Evolutionary conservation across 1,284 basidiomycete genomes (phyloP).

Genomic region (Lentinus polychrous): DNA sequence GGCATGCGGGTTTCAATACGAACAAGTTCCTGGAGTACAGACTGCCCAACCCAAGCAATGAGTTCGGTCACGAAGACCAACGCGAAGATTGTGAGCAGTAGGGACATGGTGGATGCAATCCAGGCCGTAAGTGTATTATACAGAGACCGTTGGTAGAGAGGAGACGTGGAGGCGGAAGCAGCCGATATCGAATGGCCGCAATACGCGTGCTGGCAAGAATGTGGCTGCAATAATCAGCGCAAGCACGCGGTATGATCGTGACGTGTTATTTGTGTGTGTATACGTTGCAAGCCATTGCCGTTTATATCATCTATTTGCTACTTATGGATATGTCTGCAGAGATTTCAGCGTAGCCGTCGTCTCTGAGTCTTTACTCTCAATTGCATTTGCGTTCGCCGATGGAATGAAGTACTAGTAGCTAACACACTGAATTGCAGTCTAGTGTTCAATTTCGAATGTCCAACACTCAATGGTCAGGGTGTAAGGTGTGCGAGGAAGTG

Average conservation of each 20-base stretch:
- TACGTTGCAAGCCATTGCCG: constrained; percentile 14
- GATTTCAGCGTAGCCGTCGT: no score
- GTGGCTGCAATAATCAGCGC: neutral
- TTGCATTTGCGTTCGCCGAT: no score
- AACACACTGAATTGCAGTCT: no score
- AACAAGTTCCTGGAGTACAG: constrained; percentile 74
- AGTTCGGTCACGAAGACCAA: constrained; percentile 78
- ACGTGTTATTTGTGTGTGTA: constrained; percentile 18
- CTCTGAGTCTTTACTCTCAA: no score
- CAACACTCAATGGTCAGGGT: no score
- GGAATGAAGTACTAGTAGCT: no score
- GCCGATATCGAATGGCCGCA: neutral
- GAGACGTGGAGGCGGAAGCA: neutral
- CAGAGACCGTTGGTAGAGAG: neutral
- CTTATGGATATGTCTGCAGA: no score
- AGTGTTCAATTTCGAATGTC: no score
- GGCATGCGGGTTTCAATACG: constrained; percentile 24
- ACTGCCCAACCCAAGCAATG: constrained; percentile 83
- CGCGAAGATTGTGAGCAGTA: constrained; percentile 75
- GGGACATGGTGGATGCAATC: constrained; percentile 43
- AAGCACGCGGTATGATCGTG: neutral
- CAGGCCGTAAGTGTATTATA: neutral
- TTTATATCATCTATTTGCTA: neutral
- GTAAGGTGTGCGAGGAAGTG: no score
- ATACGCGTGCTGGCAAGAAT: no score